phyloP scores from a whole-genome alignment of 306 rosid genomes.

The Prosopis cineraria region DNA sequence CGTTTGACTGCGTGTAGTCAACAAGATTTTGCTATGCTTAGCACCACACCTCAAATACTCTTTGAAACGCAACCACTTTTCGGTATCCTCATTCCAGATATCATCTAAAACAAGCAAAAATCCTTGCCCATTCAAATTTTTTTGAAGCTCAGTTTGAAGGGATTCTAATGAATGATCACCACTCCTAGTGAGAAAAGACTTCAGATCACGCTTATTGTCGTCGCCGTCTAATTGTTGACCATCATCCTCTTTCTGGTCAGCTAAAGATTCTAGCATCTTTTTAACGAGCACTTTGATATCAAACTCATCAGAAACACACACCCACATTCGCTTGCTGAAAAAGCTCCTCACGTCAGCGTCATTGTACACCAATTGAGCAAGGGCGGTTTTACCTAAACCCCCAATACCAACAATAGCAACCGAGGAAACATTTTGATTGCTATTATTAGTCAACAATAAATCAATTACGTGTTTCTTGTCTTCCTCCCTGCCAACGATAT shows the following conservation, averaged over 20 bases:
- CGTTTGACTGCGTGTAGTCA: background rate
- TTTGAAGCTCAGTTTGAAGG: background rate
- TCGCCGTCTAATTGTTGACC: background rate
- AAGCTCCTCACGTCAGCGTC: background rate
- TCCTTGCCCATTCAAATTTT: background rate
- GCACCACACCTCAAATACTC: background rate
- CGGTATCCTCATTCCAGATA: background rate
- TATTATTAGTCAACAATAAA: background rate
- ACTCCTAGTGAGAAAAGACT: too few relatives aligned
- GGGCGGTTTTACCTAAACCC: slow-evolving; percentile 18
- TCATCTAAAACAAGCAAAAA: background rate
- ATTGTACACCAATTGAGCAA: slow-evolving; percentile 10
- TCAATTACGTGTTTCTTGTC: background rate
- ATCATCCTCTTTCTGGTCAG: background rate
- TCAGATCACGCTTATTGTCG: too few relatives aligned
- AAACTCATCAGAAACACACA: slow-evolving; percentile 15
- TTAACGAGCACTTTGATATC: background rate
- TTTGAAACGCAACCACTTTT: background rate
- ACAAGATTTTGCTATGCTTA: background rate
- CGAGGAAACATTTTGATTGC: background rate
- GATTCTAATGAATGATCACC: too few relatives aligned
- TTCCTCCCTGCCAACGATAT: background rate
- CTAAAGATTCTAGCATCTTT: background rate
- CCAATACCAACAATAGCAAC: background rate
- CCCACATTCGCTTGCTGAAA: slow-evolving; percentile 1